Evolutionary conservation across 495 filamentous ascomycete species (phyloP), one percentile per base, ranked within the genome.

Genomic region (Neurospora sp.): DNA sequence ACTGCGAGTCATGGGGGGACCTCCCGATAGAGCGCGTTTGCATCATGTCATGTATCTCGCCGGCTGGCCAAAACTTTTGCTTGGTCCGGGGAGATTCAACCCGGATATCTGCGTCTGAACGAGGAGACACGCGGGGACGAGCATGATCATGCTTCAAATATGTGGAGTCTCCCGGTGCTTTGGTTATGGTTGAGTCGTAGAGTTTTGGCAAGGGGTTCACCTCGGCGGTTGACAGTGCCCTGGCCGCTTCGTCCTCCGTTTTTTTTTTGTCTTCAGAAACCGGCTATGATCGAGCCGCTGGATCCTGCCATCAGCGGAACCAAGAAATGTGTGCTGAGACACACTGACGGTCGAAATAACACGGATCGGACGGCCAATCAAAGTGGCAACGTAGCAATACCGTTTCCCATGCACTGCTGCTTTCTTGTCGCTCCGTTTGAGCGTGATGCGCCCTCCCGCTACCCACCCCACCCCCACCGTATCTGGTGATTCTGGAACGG

Each of bases 101-200:
- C 18, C 78, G 79, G 79, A 69, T 74, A 75, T 78, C 73, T 79
- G 79, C 79, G 74, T 76, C 18, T 69, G 73, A 68, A 40, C 44
- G 66, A 41, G 46, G 72, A 69, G 71, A 74, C 12, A 44, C 53
- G 37, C 79, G 79, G 78, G 71, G 42, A 74, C 70, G 74, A 73
- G 76, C 79, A 79, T 75, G 72, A 79, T 80, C 77, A 75, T 39
- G 71, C 73, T 74, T 40, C 53, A 41, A 27, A 41, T 68, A 40
- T 44, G 35, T 22, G 37, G 31, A 41, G 71, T 35, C 71, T 76
- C 72, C 75, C 76, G 42, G 70, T 73, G 44, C 40, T 76, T 59
- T 69, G 76, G 78, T 76, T 78, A 78, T 75, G 76, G 72, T 78
- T 78, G 74, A 12, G 40, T 70, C 18, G 20, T 69, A 14, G 39